Evolutionary conservation across 108 stramenopile genomes (phyloP).

Genomic region (Epipyxis sp.): DNA sequence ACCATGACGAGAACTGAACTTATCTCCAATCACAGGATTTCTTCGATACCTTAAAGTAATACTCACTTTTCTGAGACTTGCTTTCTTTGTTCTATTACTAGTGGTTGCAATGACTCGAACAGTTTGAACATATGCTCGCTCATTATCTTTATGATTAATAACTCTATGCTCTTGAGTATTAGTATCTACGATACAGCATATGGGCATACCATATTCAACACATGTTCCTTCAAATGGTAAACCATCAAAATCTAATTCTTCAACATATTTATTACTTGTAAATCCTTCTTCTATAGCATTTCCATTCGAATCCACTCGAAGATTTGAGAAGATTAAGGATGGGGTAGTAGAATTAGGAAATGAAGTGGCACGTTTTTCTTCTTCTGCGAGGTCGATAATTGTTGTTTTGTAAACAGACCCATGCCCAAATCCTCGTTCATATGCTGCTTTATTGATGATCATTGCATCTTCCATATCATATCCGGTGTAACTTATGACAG

Average conservation of each 20-base stretch:
- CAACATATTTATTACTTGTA: not conserved
- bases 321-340: slow-evolving; percentile 1
- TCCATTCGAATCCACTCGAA: not conserved
- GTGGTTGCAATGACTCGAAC: slow-evolving; percentile 35
- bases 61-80: slow-evolving; percentile 39
- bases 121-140: slow-evolving; percentile 30
- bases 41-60: slow-evolving; percentile 88
- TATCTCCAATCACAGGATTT: slow-evolving; percentile 97
- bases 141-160: slow-evolving; percentile 36
- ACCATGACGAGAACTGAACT: slow-evolving; percentile 96
- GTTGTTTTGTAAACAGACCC: slow-evolving; percentile 88
- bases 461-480: slow-evolving; percentile 99
- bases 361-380: slow-evolving; percentile 39
- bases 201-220: slow-evolving; percentile 76
- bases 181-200: slow-evolving; percentile 82
- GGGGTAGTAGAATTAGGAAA: not conserved
- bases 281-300: slow-evolving; percentile 25
- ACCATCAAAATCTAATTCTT: slow-evolving; percentile 78
- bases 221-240: slow-evolving; percentile 78
- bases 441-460: slow-evolving; percentile 93
- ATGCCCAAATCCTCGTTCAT: slow-evolving; percentile 87
- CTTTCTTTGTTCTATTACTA: not conserved
- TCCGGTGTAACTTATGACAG: slow-evolving; percentile 97
- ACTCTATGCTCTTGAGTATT: slow-evolving; percentile 61
- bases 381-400: slow-evolving; percentile 30